Base-by-base conservation (phyloP, 345 rosid species). In the Hibiscus syriacus region DNA sequence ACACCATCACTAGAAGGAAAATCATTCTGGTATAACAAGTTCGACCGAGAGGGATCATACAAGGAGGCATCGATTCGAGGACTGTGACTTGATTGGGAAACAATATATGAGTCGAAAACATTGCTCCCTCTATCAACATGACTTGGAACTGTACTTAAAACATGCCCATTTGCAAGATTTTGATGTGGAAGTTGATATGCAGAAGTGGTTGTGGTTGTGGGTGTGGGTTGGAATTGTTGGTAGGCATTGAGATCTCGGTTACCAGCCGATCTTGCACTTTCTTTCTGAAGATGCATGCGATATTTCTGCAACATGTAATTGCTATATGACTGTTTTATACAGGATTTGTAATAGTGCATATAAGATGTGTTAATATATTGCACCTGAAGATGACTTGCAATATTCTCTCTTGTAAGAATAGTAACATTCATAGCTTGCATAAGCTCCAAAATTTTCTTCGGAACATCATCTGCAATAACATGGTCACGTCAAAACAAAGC, bases 311-410 rank as follows among this genome's bases (percentile, higher is more conserved):
- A 46, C 49, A 45, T 45, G 17, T 45, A 45, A 45, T 45, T 12
- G 49, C 17, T 45, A 12, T 45, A 45, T 45, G 49, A 45, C 17
- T 45, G 3, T n/a, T 45, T 45, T 64, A 32, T 12, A n/a, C 22
- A n/a, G 30, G 2, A 14, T 13, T 27, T 36, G 7, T 5, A 53
- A 53, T 14, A 45, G 49, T 45, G 13, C 49, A 45, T 45, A 38
- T 38, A 38, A 38, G 41, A 38, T 38, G 12, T 34, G 29, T 2
- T 16, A 45, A 22, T 23, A 55, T 14, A 55, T 55, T 41, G 43
- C 20, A 80, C 84, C 84, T 78, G 84, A 46, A 78, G 79, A 27
- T 80, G 81, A 49, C 84, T 80, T 4, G 81, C 80, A 52, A 80
- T 62, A 39, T 78, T 73, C 46, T 76, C 80, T 55, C 81, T 69